Base-by-base conservation (phyloP, 2,329 filamentous ascomycete genomes). In the Hymenoscyphus salicellus region DNA sequence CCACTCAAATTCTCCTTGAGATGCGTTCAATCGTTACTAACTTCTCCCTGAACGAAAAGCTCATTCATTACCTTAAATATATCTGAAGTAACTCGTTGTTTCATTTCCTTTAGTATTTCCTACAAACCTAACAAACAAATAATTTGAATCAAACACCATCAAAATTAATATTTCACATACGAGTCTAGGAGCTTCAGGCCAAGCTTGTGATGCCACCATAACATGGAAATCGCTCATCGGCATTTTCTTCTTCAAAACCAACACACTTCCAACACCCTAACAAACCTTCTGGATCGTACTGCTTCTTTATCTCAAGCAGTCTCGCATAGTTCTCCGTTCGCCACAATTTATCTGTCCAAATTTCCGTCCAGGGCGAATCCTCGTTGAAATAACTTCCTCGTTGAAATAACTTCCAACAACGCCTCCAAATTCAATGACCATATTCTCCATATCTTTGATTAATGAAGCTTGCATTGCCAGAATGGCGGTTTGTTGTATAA, bases 301-400 rank as follows among this genome's bases (percentile, higher is more conserved):
- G 14, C 20, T 32, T n/a, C 55, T 56, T 56, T 17, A 56, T 20
- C 32, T 58, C 63, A 23, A 66, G 30, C 57, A 71, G 41, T 1
- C 32, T 61, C 6, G 55, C 43, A 58, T 70, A 70, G 52, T 70
- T 71, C 14, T 66, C 55, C 20, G 10, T 52, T 8, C 65, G 63
- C 61, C 67, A 68, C 63, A 61, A 70, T 55, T 58, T 30, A 33
- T 65, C 63, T 32, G 64, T 46, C 67, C 68, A 71, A 63, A 68
- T 63, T 10, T 16, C 17, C 5, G 64, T 68, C 61, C 63, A 68
- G n/a, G 64, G 63, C 36, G 52, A 46, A 4, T 61, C 68, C 56
- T 70, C 68, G 23, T 71, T 71, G 1, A 68, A 49, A 60, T 71
- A 71, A 63, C 60, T 10, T 57, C 49, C 10, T 70, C 68, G 23